Evolutionary conservation across 441 rosid species (phyloP), one percentile per base, ranked within the genome.

Genomic region (Mallotus japonicus): DNA sequence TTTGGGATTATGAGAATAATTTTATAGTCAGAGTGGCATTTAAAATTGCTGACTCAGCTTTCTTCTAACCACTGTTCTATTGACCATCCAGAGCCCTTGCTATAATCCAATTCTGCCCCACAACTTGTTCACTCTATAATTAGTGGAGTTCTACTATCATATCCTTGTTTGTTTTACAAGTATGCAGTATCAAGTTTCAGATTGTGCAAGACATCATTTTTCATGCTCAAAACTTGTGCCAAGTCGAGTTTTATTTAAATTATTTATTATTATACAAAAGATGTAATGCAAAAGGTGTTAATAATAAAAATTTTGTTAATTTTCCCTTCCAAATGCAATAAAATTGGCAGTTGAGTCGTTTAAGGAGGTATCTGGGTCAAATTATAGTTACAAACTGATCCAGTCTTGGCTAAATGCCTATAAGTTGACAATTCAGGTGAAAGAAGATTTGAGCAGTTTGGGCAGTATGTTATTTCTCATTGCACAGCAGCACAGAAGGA

Each of bases 151-250:
- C 24, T 34, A 13, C 42, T n/a, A 62, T 16, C 62, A 16, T 37
- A 17, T 37, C 65, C 16, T 62, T 62, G 20, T 62, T 62, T 62
- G 51, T 6, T 64, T 32, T 19, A 64, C 16, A 64, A 64, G 22
- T 44, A 19, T 12, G 50, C 54, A 19, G 8, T 64, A 5, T 11
- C 32, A 64, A 44, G 34, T 20, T 64, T 44, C 67, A 42, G 24
- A 44, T 11, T 44, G 34, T 64, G 44, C 28, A 19, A 10, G 16
- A 42, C 67, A 42, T 42, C 44, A 11, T 15, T 62, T 28, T 40
- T 62, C 22, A 64, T 42, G 67, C 40, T 9, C 53, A 16, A 62
- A 40, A 40, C 50, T 56, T 9, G 22, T 37, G 50, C n/a, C 66
- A 62, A 14, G 37, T 46, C 17, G 3, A 65, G 19, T 46, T 47